Base-by-base conservation (phyloP, 495 filamentous ascomycete species). In the Parachaetomium inaequale region DNA sequence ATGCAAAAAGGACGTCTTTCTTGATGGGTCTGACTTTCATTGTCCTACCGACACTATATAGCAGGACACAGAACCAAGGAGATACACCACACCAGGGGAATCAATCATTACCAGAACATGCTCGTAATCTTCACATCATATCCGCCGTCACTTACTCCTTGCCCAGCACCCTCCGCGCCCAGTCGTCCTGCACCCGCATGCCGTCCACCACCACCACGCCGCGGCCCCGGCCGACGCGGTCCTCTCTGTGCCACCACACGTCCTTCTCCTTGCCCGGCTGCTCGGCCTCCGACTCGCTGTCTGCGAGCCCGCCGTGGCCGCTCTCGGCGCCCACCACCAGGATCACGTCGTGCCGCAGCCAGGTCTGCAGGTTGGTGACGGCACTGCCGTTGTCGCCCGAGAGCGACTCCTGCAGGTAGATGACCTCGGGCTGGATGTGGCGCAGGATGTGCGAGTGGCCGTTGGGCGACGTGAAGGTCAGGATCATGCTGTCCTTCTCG, bases 191-290 rank as follows among this genome's bases (percentile, higher is more conserved):
- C 28, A 92, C 81, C 51, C 87, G 78, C 62, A 86, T 74, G 29
- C 84, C 87, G 70, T 96, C 92, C 3, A 96, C 89, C 14, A 96
- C 86, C 42, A 95, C 88, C 26, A 96, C 85, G 2, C 89, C 90
- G 71, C 93, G 87, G 3, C 92, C 92, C 49, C 92, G 78, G 12
- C 93, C 92, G 23, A 93, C 93, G 36, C 87, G 84, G 31, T 89
- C 87, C 67, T 89, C 85, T 53, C 82, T 81, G 68, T 93, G 85
- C 90, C 91, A 97, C 93, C 93, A 97, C 57, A 67, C 8, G 19
- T 82, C 81, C 31, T 84, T 82, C 31, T 80, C 79, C 61, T 79
- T 78, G 55, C 85, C 81, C 1, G 79, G 72, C 56, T 70, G 70
- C 66, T 86, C 84, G 0, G 78, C 75, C 71, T 96, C 92, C 34